Conservation (phyloP, 495 filamentous ascomycete species). For the Elaphomyces granulatus region DNA sequence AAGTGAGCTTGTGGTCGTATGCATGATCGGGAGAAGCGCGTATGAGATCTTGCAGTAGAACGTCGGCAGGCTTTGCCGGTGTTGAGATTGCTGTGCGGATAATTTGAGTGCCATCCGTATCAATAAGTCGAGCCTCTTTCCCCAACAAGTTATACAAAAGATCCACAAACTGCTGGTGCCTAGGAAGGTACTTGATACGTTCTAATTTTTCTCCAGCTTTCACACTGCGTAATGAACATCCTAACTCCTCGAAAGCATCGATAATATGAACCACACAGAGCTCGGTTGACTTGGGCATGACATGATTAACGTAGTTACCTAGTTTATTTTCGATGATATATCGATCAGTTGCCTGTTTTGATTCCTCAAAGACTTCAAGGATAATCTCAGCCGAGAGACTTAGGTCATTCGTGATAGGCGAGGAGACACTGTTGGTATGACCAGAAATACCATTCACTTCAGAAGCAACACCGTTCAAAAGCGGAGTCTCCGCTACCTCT, state of each 20-base stretch:
- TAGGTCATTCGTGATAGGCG: not conserved
- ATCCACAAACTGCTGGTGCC: conserved; percentile 13
- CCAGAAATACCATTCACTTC: not conserved
- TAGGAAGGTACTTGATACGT: conserved; percentile 11
- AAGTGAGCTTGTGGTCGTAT: conserved; percentile 25
- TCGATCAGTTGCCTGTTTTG: conserved; percentile 14
- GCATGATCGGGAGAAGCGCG: conserved; percentile 22
- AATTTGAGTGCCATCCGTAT: conserved; percentile 14
- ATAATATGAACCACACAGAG: conserved; percentile 16
- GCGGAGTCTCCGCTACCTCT: conserved; percentile 1
- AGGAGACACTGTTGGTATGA: not conserved
- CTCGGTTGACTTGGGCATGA: conserved; percentile 8
- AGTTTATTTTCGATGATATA: conserved; percentile 14
- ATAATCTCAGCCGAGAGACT: conserved; percentile 2
- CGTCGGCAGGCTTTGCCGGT: conserved; percentile 18
- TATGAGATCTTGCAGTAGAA: conserved; percentile 24
- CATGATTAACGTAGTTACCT: conserved; percentile 11
- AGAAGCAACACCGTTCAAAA: conserved; percentile 1
- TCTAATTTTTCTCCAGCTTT: conserved; percentile 14
- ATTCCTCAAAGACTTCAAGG: conserved; percentile 8
- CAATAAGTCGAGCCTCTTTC: conserved; percentile 19
- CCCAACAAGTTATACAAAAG: conserved; percentile 22
- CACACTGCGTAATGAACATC: conserved; percentile 14
- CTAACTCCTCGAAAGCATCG: conserved; percentile 24
- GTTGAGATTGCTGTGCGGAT: conserved; percentile 17